Evolutionary conservation across 2,329 filamentous ascomycete genomes (phyloP), one percentile per base, ranked within the genome.

Genomic region (Paracoccidioides brasiliensis): DNA sequence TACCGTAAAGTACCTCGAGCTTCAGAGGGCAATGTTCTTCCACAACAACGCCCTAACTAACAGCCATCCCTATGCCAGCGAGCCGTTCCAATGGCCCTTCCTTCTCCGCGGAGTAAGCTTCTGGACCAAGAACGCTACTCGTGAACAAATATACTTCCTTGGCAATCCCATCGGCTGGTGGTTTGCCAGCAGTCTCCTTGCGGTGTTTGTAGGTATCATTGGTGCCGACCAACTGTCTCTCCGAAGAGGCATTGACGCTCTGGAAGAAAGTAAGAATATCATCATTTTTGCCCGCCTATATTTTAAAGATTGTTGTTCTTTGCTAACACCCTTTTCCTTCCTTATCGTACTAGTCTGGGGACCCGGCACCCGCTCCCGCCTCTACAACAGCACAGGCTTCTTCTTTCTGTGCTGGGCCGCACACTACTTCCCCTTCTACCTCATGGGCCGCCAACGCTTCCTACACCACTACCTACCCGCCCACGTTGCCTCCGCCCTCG

Each of bases 341-440:
- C 5, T 12, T n/a, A 1, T 22, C 22, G 22, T 45, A 58, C 50
- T 58, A 76, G 70, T 73, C 53, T 73, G 70, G 70, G 72, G 69
- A 42, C 51, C 67, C 86, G 90, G 90, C 62, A 90, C 93, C 35
- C 90, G 93, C 61, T 90, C 88, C 30, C 90, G 90, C 60, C 80
- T 98, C 52, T 98, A 98, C 76, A 97, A 97, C 78, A 96, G 90
- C 55, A 97, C 93, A 0, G 93, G 93, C 30, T 98, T 98, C 81
- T 94, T 98, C 78, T 97, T 96, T 82, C 81, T 98, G 56, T 89
- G 90, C 55, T 98, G 93, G 93, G 90, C 88, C 12, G 91, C 90
- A 2, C 93, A 98, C 71, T 98, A 96, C 77, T 83, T 95, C 71
- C 91, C 91, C 53, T 98, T 98, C 78, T 98, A 84, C 76, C 82